A percentile compares a stretch with the other conserved stretches of the same genome.
These are phyloP conservation scores for Lumnitzera racemosa DNA, from an alignment of 345 rosid genomes.

Conservation along the genomic window DNA sequence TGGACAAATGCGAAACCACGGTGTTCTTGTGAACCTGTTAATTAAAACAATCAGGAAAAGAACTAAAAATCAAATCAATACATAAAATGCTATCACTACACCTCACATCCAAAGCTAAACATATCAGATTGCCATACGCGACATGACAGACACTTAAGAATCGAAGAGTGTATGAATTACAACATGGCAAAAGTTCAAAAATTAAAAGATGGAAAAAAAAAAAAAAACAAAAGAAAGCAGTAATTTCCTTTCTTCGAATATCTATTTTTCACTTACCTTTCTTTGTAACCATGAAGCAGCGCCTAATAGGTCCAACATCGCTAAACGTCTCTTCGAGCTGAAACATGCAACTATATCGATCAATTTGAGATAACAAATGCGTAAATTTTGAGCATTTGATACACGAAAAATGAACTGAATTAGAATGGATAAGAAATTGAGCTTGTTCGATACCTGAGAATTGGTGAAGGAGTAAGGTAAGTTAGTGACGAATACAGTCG, in stretches of 20 bases:
- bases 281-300: constrained; percentile 76
- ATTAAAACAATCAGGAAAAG: constrained; percentile 1
- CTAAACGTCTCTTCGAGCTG: constrained; percentile 89
- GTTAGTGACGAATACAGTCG: constrained; percentile 74
- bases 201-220: no score
- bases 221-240: neutral
- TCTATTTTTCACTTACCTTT: constrained; percentile 36
- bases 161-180: neutral
- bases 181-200: neutral
- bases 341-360: constrained; percentile 1
- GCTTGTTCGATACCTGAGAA: constrained; percentile 45
- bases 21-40: constrained; percentile 70
- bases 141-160: neutral
- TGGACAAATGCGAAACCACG: constrained; percentile 73
- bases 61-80: no score
- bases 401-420: neutral
- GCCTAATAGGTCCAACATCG: constrained; percentile 90
- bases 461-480: constrained; percentile 81
- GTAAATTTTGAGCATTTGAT: neutral
- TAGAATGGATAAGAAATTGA: neutral
- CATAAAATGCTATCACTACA: no score
- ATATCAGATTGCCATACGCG: no score
- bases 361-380: neutral
- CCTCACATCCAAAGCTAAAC: no score
- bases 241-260: neutral